Percentiles rank a stretch among this genome's conserved stretches.
Evolutionary conservation across 108 stramenopile genomes (phyloP).

Genomic region (Nannochloropsis gaditana): DNA sequence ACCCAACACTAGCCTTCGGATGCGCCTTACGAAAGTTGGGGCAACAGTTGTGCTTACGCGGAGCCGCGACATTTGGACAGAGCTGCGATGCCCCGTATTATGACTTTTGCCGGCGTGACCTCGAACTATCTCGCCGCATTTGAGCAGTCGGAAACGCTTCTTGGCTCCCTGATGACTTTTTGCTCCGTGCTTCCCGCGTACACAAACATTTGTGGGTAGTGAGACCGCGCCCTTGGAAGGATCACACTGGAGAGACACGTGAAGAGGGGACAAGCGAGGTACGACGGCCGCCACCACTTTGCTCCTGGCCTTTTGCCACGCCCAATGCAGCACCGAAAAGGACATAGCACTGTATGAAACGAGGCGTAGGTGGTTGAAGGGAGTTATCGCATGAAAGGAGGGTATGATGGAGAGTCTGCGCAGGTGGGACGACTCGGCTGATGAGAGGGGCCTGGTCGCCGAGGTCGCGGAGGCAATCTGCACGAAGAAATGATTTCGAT

Average conservation of each 20-base stretch:
- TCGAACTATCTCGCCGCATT: neutral
- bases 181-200: neutral
- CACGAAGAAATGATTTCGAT: too few species aligned
- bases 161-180: slow-evolving; percentile 12
- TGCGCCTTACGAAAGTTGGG: neutral
- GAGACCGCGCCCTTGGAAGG: too few species aligned
- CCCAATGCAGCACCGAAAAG: neutral
- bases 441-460: too few species aligned
- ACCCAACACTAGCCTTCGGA: neutral
- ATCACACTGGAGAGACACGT: too few species aligned
- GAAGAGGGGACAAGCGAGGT: neutral
- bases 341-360: neutral
- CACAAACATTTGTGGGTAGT: neutral
- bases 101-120: neutral
- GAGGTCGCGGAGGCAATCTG: too few species aligned
- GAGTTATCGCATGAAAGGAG: neutral
- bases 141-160: neutral
- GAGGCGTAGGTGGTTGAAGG: too few species aligned
- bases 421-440: too few species aligned
- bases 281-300: neutral
- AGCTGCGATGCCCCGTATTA: slow-evolving; percentile 12
- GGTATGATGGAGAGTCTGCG: neutral
- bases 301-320: neutral
- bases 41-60: slow-evolving; percentile 4
- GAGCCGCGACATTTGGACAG: slow-evolving; percentile 13